Percentiles rank a stretch among this genome's conserved stretches.
Conservation (phyloP, 2,329 filamentous ascomycete species). For the Blumeria graminis region DNA sequence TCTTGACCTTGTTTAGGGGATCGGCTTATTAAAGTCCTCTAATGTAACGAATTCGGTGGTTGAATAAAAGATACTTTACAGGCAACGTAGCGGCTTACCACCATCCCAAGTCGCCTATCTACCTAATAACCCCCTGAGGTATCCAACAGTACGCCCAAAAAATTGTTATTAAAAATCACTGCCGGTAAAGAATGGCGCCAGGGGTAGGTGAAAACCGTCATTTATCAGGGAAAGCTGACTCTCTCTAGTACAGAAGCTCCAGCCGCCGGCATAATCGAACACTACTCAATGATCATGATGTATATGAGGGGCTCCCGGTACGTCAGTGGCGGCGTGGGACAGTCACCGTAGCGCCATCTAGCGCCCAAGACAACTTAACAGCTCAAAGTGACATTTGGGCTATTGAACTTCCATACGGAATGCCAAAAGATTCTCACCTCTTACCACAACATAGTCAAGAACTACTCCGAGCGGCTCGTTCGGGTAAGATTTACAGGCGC, state of each 20-base stretch:
- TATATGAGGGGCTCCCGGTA: constrained; percentile 38
- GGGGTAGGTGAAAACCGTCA: background rate
- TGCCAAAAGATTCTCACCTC: constrained; percentile 68
- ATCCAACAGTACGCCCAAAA: too few relatives aligned
- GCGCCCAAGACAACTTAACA: constrained; percentile 34
- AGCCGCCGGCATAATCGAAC: constrained; percentile 14
- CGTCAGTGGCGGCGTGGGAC: constrained; percentile 66
- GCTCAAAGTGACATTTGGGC: constrained; percentile 44
- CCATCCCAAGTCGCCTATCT: too few relatives aligned
- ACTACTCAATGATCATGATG: constrained; percentile 29
- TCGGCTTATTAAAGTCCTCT: too few relatives aligned
- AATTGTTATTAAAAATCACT: too few relatives aligned
- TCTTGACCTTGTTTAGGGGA: too few relatives aligned
- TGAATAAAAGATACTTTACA: too few relatives aligned
- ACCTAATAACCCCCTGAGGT: too few relatives aligned
- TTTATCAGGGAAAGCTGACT: background rate
- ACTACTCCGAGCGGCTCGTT: constrained; percentile 56
- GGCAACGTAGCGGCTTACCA: too few relatives aligned
- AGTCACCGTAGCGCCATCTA: constrained; percentile 42
- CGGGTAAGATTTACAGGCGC: constrained; percentile 52
- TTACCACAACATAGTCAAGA: constrained; percentile 61
- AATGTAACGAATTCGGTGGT: too few relatives aligned
- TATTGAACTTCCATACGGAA: constrained; percentile 48
- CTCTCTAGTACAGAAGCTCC: constrained; percentile 10
- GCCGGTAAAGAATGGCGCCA: background rate